Percentiles rank a stretch among this genome's conserved stretches.
Conservation (phyloP, 2,329 filamentous ascomycete genomes). For the Botryotinia globosa region DNA sequence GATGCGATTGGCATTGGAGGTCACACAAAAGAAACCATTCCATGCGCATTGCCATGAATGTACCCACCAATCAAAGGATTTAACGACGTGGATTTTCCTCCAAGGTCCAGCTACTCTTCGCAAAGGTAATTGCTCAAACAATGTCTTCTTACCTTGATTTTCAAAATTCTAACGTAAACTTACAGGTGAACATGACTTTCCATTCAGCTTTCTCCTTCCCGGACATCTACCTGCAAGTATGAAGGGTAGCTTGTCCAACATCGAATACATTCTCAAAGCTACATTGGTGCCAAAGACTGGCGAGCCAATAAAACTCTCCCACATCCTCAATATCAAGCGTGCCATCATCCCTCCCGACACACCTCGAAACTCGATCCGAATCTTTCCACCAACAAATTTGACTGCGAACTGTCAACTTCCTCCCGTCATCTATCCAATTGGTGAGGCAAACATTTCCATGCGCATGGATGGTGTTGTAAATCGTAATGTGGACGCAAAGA, state of each 20-base stretch:
- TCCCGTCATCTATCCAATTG: conserved; percentile 81
- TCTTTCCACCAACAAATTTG: conserved; percentile 95
- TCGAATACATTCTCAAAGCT: conserved; percentile 77
- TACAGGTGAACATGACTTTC: conserved; percentile 69
- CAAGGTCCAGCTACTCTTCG: conserved; percentile 51
- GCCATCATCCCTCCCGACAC: conserved; percentile 70
- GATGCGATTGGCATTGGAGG: conserved; percentile 67
- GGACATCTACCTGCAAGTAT: conserved; percentile 84
- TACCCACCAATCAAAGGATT: conserved; percentile 64
- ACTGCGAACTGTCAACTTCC: conserved; percentile 80
- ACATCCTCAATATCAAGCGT: conserved; percentile 72
- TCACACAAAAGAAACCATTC: conserved; percentile 79
- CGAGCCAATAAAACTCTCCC: conserved; percentile 61
- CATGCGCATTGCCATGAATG: conserved; percentile 76
- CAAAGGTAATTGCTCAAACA: conserved; percentile 44
- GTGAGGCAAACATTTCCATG: conserved; percentile 75
- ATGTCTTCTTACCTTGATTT: conserved; percentile 18
- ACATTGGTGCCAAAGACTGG: conserved; percentile 60
- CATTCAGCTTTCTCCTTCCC: conserved; percentile 82
- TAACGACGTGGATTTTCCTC: conserved; percentile 79
- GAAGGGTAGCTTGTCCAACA: conserved; percentile 66
- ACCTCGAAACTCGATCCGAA: conserved; percentile 85
- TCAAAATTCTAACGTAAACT: neutral
- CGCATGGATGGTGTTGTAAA: conserved; percentile 83
- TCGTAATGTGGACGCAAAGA: conserved; percentile 64